phyloP scores from a whole-genome alignment of 177 flowering plant species.

The Vitis hybrid region DNA sequence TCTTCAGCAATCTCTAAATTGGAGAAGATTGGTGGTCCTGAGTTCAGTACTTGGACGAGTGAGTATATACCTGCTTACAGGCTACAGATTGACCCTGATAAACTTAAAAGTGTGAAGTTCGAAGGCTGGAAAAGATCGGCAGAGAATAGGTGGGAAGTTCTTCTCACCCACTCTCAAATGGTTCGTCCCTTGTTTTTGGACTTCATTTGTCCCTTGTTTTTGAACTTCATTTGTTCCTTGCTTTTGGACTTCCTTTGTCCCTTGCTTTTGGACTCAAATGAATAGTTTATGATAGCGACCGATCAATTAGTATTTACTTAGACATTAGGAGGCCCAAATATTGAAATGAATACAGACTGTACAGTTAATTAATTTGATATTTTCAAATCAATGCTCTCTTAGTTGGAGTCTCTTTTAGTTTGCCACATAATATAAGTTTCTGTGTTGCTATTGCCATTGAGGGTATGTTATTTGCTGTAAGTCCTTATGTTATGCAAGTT shows the following conservation, averaged over 20 bases:
- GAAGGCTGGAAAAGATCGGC: constrained; percentile 68
- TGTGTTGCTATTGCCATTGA: no score
- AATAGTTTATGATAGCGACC: no score
- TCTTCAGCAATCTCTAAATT: constrained; percentile 41
- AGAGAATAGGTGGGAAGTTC: constrained; percentile 74
- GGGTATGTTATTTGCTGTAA: no score
- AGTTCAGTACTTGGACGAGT: constrained; percentile 63
- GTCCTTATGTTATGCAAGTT: no score
- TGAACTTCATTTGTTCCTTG: neutral
- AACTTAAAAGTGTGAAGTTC: constrained; percentile 41
- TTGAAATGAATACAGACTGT: no score
- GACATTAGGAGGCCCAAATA: no score
- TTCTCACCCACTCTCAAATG: constrained; percentile 95
- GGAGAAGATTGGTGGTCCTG: constrained; percentile 81
- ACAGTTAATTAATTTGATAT: no score
- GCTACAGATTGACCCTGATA: constrained; percentile 57
- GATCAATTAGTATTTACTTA: no score
- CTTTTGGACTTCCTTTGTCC: neutral
- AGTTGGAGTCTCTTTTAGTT: no score
- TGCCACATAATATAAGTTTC: no score
- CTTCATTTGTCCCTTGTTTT: constrained; percentile 25
- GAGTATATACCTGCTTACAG: constrained; percentile 74
- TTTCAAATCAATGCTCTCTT: no score
- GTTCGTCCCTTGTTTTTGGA: constrained; percentile 42
- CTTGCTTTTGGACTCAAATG: neutral